These are phyloP conservation scores for Schoenoplectus tabernaemontani DNA, from an alignment of 202 grass and related monocot genomes.

Conservation along the genomic window DNA sequence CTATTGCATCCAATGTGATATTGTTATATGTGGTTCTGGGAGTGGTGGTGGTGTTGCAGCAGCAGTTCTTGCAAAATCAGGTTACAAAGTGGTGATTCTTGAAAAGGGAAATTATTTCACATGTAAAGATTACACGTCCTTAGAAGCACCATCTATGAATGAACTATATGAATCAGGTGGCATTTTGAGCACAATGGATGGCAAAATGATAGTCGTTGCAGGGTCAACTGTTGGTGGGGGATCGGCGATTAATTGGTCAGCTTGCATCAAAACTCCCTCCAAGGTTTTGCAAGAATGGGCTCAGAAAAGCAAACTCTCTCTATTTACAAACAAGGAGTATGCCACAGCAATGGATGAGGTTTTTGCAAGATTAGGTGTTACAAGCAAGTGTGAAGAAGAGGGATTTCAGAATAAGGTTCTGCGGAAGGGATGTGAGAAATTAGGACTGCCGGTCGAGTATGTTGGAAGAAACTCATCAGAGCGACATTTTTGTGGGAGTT, in stretches of 20 bases:
- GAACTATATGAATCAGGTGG: constrained; percentile 63
- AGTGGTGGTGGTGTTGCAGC: constrained; percentile 78
- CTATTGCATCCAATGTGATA: constrained; percentile 52
- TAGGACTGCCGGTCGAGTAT: constrained; percentile 44
- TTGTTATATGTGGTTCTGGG: constrained; percentile 65
- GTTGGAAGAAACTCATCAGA: constrained; percentile 66
- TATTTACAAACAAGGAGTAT: constrained; percentile 53
- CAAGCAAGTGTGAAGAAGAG: constrained; percentile 43
- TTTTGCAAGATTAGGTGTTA: constrained; percentile 54
- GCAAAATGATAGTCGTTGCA: constrained; percentile 46
- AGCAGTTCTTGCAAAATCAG: constrained; percentile 53
- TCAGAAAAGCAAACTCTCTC: constrained; percentile 24
- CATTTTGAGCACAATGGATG: constrained; percentile 42
- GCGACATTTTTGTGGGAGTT: constrained; percentile 76
- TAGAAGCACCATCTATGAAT: constrained; percentile 67
- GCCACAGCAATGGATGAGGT: constrained; percentile 57
- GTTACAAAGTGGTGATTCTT: constrained; percentile 70
- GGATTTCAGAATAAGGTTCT: constrained; percentile 92
- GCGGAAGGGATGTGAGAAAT: constrained; percentile 59
- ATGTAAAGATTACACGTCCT: constrained; percentile 53
- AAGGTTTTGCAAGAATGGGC: constrained; percentile 53
- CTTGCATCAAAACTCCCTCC: constrained; percentile 66
- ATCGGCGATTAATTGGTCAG: constrained; percentile 82
- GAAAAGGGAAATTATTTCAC: constrained; percentile 93
- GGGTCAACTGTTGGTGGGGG: constrained; percentile 79